Percentiles rank a stretch among this genome's conserved stretches.
Conservation (phyloP, 345 rosid genomes). For the Aquilaria sinensis region DNA sequence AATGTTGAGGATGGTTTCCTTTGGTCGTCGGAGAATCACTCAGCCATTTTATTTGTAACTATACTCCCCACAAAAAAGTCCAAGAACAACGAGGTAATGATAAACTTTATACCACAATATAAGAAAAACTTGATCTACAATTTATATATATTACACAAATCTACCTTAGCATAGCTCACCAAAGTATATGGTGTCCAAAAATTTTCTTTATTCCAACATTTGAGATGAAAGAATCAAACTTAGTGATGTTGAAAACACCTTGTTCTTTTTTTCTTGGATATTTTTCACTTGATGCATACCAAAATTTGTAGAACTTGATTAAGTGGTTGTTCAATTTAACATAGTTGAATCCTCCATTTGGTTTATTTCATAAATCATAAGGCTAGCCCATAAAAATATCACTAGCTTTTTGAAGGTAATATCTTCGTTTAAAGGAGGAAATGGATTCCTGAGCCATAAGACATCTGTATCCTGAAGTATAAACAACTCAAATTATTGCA, state of each 20-base stretch:
- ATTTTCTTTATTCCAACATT: conserved; percentile 40
- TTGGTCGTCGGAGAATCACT: too few relatives aligned
- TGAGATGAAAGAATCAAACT: conserved; percentile 23
- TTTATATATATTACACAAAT: too few relatives aligned
- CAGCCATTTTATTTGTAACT: too few relatives aligned
- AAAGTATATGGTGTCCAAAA: conserved; percentile 56
- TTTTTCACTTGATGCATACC: conserved; percentile 48
- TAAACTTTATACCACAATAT: too few relatives aligned
- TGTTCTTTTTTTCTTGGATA: conserved; percentile 59
- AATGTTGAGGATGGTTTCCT: too few relatives aligned
- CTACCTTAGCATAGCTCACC: conserved; percentile 54
- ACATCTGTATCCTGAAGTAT: conserved; percentile 63
- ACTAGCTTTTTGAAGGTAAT: conserved; percentile 78
- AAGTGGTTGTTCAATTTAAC: conserved; percentile 49
- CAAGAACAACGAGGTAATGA: too few relatives aligned
- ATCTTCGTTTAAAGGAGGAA: conserved; percentile 42
- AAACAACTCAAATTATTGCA: not conserved
- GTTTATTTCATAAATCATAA: conserved; percentile 27
- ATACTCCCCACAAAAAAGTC: too few relatives aligned
- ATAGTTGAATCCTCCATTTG: conserved; percentile 69
- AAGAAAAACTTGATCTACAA: too few relatives aligned
- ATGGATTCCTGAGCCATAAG: conserved; percentile 80
- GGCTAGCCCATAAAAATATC: conserved; percentile 44
- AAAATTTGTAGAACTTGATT: conserved; percentile 55
- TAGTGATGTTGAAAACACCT: conserved; percentile 69